These are phyloP conservation scores for Boletus fagicola DNA, from an alignment of 768 basidiomycete genomes.

Conservation along the genomic window DNA sequence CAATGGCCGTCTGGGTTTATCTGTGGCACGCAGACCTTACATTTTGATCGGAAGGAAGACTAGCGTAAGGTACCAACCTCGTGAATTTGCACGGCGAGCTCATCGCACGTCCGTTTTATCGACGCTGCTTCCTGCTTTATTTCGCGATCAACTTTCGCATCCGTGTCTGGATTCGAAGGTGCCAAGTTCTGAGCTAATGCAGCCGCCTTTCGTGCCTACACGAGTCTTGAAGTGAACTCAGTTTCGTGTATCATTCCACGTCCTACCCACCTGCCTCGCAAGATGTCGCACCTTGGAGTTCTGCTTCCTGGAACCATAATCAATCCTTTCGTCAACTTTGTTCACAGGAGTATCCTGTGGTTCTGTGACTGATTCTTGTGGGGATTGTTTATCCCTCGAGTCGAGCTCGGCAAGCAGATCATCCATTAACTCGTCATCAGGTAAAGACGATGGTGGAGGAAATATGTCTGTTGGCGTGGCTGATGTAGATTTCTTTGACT, in stretches of 20 bases:
- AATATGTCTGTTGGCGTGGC: slow-evolving; percentile 18
- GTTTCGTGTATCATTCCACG: background rate
- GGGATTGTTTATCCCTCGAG: slow-evolving; percentile 50
- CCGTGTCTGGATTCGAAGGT: slow-evolving; percentile 54
- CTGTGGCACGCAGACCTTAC: slow-evolving; percentile 39
- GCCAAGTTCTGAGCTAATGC: slow-evolving; percentile 52
- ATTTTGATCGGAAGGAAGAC: background rate
- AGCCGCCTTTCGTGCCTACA: slow-evolving; percentile 71
- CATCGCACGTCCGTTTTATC: slow-evolving; percentile 63
- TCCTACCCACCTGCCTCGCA: slow-evolving; percentile 63
- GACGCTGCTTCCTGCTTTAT: slow-evolving; percentile 64
- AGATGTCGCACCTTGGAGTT: slow-evolving; percentile 63
- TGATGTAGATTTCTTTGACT: slow-evolving; percentile 47
- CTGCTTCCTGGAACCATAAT: slow-evolving; percentile 40
- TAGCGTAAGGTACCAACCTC: slow-evolving; percentile 46
- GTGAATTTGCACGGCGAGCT: slow-evolving; percentile 60
- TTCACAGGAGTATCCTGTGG: slow-evolving; percentile 39
- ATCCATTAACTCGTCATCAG: slow-evolving; percentile 62
- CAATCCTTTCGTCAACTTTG: slow-evolving; percentile 15
- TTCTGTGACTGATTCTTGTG: slow-evolving; percentile 48
- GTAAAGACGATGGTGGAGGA: slow-evolving; percentile 30
- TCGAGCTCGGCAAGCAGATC: slow-evolving; percentile 79
- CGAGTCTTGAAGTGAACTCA: slow-evolving; percentile 2
- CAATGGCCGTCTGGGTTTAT: slow-evolving; percentile 96
- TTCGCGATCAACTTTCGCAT: slow-evolving; percentile 60